Conservation (phyloP, 257 asterid genomes). For the Gentiana macrophylla region DNA sequence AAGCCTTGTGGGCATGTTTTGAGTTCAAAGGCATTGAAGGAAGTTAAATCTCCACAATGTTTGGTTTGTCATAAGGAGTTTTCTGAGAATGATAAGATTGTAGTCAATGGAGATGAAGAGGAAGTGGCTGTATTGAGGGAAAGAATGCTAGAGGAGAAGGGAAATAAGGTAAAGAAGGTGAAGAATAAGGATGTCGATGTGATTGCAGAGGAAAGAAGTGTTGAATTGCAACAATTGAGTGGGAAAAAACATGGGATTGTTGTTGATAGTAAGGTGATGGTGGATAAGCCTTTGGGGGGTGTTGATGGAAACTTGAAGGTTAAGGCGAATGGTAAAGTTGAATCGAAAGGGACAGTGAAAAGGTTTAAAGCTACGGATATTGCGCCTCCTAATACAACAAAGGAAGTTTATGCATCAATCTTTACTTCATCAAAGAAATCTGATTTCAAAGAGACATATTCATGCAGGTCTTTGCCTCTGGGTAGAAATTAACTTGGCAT, state of each 20-base stretch:
- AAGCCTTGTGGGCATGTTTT: slow-evolving; percentile 71
- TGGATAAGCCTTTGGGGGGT: slow-evolving; percentile 9
- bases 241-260: slow-evolving; percentile 57
- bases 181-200: slow-evolving; percentile 20
- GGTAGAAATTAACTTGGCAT: slow-evolving; percentile 62
- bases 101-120: slow-evolving; percentile 72
- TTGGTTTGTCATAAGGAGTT: slow-evolving; percentile 73
- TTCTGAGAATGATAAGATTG: slow-evolving; percentile 57
- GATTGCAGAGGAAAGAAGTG: slow-evolving; percentile 30
- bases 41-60: slow-evolving; percentile 62
- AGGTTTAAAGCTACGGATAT: slow-evolving; percentile 48
- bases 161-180: slow-evolving; percentile 28
- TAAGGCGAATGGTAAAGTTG: slow-evolving; percentile 20
- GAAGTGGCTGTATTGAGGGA: slow-evolving; percentile 68
- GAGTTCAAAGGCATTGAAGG: slow-evolving; percentile 78
- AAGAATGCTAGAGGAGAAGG: slow-evolving; percentile 51
- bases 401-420: slow-evolving; percentile 64
- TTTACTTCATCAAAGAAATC: slow-evolving; percentile 82
- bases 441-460: slow-evolving; percentile 71
- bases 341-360: slow-evolving; percentile 32
- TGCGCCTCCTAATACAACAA: slow-evolving; percentile 63
- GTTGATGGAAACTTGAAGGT: slow-evolving; percentile 13
- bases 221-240: slow-evolving; percentile 20
- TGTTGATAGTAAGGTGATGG: slow-evolving; percentile 19
- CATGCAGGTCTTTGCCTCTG: slow-evolving; percentile 85